Conservation (phyloP, 2,329 filamentous ascomycete species). For the Xylaria hypoxylon region DNA sequence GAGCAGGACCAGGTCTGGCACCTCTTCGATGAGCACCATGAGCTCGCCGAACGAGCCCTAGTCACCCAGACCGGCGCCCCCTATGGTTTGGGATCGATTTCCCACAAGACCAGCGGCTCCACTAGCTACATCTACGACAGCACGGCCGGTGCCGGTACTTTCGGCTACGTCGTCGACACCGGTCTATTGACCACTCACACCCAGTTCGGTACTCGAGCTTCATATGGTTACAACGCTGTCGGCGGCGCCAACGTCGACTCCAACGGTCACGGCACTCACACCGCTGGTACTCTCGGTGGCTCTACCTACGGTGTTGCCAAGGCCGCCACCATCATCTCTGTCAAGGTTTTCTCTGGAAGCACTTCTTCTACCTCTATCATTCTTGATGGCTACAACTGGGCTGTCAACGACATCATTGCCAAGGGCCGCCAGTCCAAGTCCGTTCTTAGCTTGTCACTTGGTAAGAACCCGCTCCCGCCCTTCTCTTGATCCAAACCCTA, state of each 20-base stretch:
- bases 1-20: slow-evolving; percentile 50
- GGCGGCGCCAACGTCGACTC: slow-evolving; percentile 50
- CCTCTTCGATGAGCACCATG: slow-evolving; percentile 42
- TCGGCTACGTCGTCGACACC: slow-evolving; percentile 66
- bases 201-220: slow-evolving; percentile 57
- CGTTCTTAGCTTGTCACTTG: slow-evolving; percentile 68
- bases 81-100: slow-evolving; percentile 62
- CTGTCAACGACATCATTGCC: slow-evolving; percentile 59
- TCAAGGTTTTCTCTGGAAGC: slow-evolving; percentile 58
- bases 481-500: slow-evolving; percentile 8
- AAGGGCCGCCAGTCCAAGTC: slow-evolving; percentile 56
- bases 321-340: slow-evolving; percentile 54
- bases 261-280: slow-evolving; percentile 61
- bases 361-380: slow-evolving; percentile 46
- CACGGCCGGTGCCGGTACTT: slow-evolving; percentile 56
- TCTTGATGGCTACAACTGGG: slow-evolving; percentile 53
- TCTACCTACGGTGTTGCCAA: slow-evolving; percentile 60
- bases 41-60: slow-evolving; percentile 43
- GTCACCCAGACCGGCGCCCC: slow-evolving; percentile 52
- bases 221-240: slow-evolving; percentile 49
- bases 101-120: slow-evolving; percentile 52
- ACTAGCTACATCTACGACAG: slow-evolving; percentile 57
- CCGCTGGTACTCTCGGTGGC: slow-evolving; percentile 59
- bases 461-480: slow-evolving; percentile 33
- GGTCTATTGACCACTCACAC: slow-evolving; percentile 61